A percentile compares a stretch with the other conserved stretches of the same genome.
phyloP scores from a whole-genome alignment of 306 rosid genomes.

The Acacia crassicarpa region DNA sequence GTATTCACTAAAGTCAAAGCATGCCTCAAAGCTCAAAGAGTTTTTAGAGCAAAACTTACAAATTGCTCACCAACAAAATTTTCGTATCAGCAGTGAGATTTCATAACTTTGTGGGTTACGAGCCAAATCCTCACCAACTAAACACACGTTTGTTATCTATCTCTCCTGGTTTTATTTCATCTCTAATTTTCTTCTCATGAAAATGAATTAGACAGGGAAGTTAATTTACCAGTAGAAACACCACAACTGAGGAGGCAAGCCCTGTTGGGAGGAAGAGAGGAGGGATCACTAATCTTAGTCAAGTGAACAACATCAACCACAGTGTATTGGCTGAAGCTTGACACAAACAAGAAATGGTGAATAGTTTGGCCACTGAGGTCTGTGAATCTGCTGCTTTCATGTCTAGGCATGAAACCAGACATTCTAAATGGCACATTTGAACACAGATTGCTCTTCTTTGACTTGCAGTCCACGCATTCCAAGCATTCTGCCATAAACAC shows the following conservation, averaged over 20 bases:
- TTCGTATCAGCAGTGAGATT: too few relatives aligned
- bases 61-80: fast-evolving
- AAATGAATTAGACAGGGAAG: neutral
- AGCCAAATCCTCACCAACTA: too few relatives aligned
- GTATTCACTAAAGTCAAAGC: too few relatives aligned
- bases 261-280: constrained; percentile 53
- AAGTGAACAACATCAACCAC: constrained; percentile 71
- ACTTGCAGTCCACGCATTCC: constrained; percentile 72
- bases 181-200: too few relatives aligned
- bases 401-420: constrained; percentile 64
- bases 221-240: constrained; percentile 66
- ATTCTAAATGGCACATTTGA: constrained; percentile 60
- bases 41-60: too few relatives aligned
- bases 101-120: too few relatives aligned
- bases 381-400: constrained; percentile 68
- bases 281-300: constrained; percentile 48
- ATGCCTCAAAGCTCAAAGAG: fast-evolving
- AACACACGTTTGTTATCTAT: too few relatives aligned
- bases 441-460: constrained; percentile 75
- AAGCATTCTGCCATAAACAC: constrained; percentile 71
- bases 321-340: constrained; percentile 83
- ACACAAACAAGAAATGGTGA: constrained; percentile 67
- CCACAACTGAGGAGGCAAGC: constrained; percentile 90
- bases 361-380: constrained; percentile 65
- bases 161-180: too few relatives aligned